Conservation (phyloP, 2,329 filamentous ascomycete genomes). For the Trichoderma koningiopsis region DNA sequence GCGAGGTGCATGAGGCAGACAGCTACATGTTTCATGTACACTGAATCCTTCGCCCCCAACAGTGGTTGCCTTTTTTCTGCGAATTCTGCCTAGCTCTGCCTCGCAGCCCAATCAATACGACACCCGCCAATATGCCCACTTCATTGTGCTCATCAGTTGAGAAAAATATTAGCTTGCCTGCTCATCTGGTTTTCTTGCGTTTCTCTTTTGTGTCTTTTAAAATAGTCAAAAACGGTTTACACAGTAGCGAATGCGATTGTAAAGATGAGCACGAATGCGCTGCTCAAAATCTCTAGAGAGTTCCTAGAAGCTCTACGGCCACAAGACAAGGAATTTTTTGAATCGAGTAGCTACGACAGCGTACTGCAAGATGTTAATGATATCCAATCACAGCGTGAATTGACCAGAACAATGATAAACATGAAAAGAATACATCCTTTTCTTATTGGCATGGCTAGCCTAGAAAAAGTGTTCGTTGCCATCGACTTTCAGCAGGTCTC, state of each 20-base stretch:
- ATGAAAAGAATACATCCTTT: not conserved
- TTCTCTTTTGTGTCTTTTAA: not conserved
- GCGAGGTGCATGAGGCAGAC: not conserved
- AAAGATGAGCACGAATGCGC: not conserved
- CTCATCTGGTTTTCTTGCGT: not conserved
- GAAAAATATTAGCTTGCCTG: not conserved
- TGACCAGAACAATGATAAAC: not conserved
- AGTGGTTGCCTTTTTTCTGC: not conserved
- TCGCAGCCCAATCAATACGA: not conserved
- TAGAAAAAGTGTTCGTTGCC: not conserved
- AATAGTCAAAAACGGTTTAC: not conserved
- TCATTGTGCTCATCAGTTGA: not conserved
- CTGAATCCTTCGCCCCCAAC: not conserved
- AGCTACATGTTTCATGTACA: not conserved
- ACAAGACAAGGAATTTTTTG: not conserved
- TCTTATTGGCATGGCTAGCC: constrained; percentile 1
- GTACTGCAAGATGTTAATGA: not conserved
- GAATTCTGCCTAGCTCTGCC: not conserved
- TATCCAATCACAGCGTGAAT: not conserved
- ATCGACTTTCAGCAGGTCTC: not conserved
- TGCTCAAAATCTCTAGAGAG: not conserved
- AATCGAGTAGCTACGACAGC: not conserved
- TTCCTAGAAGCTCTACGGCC: not conserved
- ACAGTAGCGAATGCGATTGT: not conserved
- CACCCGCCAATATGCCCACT: not conserved